phyloP scores from a whole-genome alignment of 1,139 yeast genomes.

The Suhomyces terraborum region DNA sequence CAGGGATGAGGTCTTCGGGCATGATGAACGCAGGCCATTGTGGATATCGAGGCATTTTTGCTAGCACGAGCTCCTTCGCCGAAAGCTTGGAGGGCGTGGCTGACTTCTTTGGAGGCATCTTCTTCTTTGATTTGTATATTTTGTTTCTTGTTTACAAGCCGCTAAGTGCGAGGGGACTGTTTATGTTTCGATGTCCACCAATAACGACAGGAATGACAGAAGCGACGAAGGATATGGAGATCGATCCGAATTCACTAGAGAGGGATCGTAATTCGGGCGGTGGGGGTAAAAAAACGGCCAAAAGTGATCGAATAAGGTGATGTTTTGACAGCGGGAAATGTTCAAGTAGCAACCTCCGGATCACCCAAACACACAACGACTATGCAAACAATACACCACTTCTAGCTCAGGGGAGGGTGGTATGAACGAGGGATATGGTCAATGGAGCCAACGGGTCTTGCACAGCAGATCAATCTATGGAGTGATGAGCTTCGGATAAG shows the following conservation, averaged over 20 bases:
- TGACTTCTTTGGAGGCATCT: slow-evolving; percentile 33
- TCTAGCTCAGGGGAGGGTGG: neutral
- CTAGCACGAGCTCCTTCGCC: slow-evolving; percentile 43
- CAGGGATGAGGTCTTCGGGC: slow-evolving; percentile 44
- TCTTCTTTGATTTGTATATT: neutral
- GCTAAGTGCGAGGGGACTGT: neutral
- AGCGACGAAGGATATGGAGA: no score
- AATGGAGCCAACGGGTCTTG: neutral
- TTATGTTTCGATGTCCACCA: slow-evolving; percentile 1
- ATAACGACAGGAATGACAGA: slow-evolving; percentile 1
- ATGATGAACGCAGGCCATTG: slow-evolving; percentile 54
- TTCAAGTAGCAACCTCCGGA: slow-evolving; percentile 11
- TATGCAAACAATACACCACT: slow-evolving; percentile 1
- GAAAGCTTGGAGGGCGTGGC: slow-evolving; percentile 22
- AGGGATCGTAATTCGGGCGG: neutral
- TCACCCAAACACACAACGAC: slow-evolving; percentile 9
- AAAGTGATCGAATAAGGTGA: neutral
- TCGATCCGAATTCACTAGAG: no score
- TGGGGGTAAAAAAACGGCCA: neutral
- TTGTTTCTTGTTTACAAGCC: no score
- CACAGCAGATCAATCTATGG: neutral
- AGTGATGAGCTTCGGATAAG: neutral
- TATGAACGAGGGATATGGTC: slow-evolving; percentile 1
- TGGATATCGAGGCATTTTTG: slow-evolving; percentile 52
- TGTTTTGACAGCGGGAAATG: neutral